Evolutionary conservation across 176 grass and related monocot genomes (phyloP).

Genomic region (barley (Hordeum vulgare)): MorexV3_pseudomolecules_assembly NC_058522.1:550804749-550805248

Average conservation of each 20-base stretch:
- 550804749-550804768: not conserved
- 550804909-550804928: conserved; percentile 59
- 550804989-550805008: not conserved
- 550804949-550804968: not conserved
- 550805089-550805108: not conserved
- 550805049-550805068: not conserved
- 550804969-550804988: not conserved
- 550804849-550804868: conserved; percentile 62
- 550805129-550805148: not conserved
- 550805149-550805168: not conserved
- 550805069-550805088: not conserved
- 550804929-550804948: not conserved
- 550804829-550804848: conserved; percentile 70
- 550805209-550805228: not conserved
- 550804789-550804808: conserved; percentile 91
- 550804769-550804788: conserved; percentile 38
- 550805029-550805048: not conserved
- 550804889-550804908: conserved; percentile 68
- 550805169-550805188: not conserved
- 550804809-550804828: conserved; percentile 52
- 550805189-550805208: not conserved
- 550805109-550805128: not conserved
- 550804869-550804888: conserved; percentile 77
- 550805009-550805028: conserved; percentile 7
- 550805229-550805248: not conserved